Base-by-base conservation (phyloP, 2,329 filamentous ascomycete species). In the Colletotrichum cordylinicola region DNA sequence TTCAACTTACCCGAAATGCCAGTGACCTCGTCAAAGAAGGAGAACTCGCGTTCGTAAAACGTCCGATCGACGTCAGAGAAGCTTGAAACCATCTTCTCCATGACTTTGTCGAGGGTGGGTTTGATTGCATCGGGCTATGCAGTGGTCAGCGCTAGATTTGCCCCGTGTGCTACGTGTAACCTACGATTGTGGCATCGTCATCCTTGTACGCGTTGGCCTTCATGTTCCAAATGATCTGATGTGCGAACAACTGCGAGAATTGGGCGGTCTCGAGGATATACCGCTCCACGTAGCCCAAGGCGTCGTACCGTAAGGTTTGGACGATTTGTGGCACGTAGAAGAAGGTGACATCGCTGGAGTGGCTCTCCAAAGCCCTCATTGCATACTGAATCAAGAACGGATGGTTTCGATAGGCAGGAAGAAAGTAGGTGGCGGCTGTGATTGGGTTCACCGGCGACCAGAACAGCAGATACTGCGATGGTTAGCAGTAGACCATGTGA, bases 221-320 rank as follows among this genome's bases (percentile, higher is more conserved):
- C 94, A 99, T 99, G 83, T 99, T 99, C 97, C 98, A 99, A 82
- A 99, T 99, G 79, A 99, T 98, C 81, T 99, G 97, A 84, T 99
- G 98, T 4, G 98, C 96, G 84, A 99, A 99, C 10, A 98, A 87
- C 84, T 98, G 97, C n/a, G 97, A 98, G 82, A 98, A 96, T 80
- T 98, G 96, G 2, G 96, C 97, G 1, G 98, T 98, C 86, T 99
- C 97, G 18, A 98, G 90, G 71, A 99, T 98, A 82, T 98, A 99
- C 60, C 96, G 92, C 84, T 98, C 96, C 3, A 98, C 96, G 82
- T 99, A 99, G 72, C 97, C 97, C 29, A 99, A 89, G 15, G 91
- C 91, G 87, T 99, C 97, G 80, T 98, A 98, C 70, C 97, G 94
- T 58, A 99, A 90, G 58, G 95, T 94, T 84, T 99, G 97, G 16